Evolutionary conservation across 345 rosid genomes (phyloP), one percentile per base, ranked within the genome.

Genomic region (Laguncularia racemosa): DNA sequence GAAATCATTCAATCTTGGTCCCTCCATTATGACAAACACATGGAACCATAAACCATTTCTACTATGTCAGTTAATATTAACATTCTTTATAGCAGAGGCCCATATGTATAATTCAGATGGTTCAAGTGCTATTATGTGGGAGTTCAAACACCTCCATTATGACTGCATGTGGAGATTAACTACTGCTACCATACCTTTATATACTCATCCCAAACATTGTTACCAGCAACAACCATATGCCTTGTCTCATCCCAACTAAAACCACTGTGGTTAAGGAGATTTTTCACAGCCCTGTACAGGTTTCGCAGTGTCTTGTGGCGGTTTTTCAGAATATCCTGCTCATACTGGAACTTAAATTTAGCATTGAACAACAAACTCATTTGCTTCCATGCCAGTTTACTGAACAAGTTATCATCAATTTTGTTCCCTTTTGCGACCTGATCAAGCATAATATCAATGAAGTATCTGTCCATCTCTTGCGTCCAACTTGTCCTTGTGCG

Each of bases 401-500:
- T 81, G 65, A 85, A 91, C 46, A 83, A 68, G 60, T 78, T 84
- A 61, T 88, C 95, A 40, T 91, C 91, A 46, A 81, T 71, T 60
- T 71, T 77, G 50, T 91, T 87, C 52, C 96, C 95, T 67, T 74
- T 76, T 62, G 64, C 76, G 50, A 80, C 84, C 67, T 91, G 88
- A 48, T 91, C 91, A 47, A 89, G 47, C 79, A 86, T 77, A 0
- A 85, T 79, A 48, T 81, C 81, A 6, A 91, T 82, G 77, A 91
- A 87, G 71, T 69, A 85, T n/a, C 78, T 54, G 63, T 91, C 91
- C 96, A 85, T 91, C 64, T 91, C 96, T 19, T 83, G 88, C 1
- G 95, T 85, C 96, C 96, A 91, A 59, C 83, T 74, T 12, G 96
- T 91, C 78, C 96, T 80, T 48, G 77, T 57, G 16, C 87, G 79